A percentile compares a stretch with the other conserved stretches of the same genome.
Evolutionary conservation across 306 rosid genomes (phyloP).

Genomic region (Ceratonia siliqua): DNA sequence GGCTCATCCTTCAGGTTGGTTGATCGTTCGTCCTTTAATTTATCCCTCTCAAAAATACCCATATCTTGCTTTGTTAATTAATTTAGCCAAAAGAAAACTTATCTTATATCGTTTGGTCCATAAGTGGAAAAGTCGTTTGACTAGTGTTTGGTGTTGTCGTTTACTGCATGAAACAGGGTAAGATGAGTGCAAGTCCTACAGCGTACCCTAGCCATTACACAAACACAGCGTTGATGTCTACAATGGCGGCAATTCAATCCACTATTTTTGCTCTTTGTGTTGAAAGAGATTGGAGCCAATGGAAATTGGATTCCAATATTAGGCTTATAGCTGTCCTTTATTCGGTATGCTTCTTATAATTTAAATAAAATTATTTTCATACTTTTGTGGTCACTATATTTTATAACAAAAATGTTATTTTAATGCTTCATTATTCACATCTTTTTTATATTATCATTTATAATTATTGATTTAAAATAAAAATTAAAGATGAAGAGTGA

Average conservation of each 20-base stretch:
- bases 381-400: too few species aligned
- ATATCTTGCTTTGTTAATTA: too few species aligned
- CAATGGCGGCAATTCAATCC: slow-evolving; percentile 53
- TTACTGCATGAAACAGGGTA: slow-evolving; percentile 33
- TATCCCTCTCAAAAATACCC: too few species aligned
- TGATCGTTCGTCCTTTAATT: too few species aligned
- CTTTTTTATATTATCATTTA: too few species aligned
- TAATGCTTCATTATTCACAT: too few species aligned
- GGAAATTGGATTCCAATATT: slow-evolving; percentile 68
- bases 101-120: not conserved
- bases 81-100: too few species aligned
- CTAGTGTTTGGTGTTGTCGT: not conserved
- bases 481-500: too few species aligned
- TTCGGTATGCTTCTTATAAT: slow-evolving; percentile 39
- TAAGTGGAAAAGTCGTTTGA: not conserved
- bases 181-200: slow-evolving; percentile 33
- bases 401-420: too few species aligned
- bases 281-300: slow-evolving; percentile 60
- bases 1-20: slow-evolving; percentile 21
- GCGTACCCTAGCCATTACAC: slow-evolving; percentile 50
- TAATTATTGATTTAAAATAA: too few species aligned
- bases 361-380: too few species aligned
- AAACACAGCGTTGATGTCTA: slow-evolving; percentile 55
- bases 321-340: slow-evolving; percentile 59
- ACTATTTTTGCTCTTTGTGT: slow-evolving; percentile 41